A percentile compares a stretch with the other conserved stretches of the same genome.
These are phyloP conservation scores for Fusarium sp. DNA, from an alignment of 2,329 filamentous ascomycete species.

Conservation along the genomic window DNA sequence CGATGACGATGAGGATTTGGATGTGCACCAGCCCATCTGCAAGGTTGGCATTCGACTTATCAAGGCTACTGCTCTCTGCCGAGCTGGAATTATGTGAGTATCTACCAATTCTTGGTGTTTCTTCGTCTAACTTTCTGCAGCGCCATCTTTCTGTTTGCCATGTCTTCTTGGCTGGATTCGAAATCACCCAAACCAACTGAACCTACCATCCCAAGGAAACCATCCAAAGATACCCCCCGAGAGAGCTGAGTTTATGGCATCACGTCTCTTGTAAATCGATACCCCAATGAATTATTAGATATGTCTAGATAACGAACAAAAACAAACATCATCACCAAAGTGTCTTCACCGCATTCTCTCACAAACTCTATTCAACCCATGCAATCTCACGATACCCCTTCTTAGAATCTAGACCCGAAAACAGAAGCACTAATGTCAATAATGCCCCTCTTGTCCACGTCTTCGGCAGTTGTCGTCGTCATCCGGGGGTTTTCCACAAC, in stretches of 20 bases:
- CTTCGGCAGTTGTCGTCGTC: not conserved
- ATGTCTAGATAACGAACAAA: not conserved
- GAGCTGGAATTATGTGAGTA: slow-evolving; percentile 32
- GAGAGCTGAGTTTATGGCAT: not conserved
- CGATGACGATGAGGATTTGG: slow-evolving; percentile 20
- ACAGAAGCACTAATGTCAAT: not conserved
- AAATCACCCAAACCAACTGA: not conserved
- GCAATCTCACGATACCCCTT: not conserved
- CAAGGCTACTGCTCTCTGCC: slow-evolving; percentile 32
- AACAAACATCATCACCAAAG: not conserved
- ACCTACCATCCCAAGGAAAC: not conserved
- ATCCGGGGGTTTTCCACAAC: not conserved
- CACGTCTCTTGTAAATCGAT: not conserved
- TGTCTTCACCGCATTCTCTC: not conserved
- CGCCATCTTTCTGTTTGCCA: slow-evolving; percentile 31
- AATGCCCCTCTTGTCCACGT: not conserved
- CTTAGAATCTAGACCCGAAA: not conserved
- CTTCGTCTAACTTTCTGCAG: slow-evolving; percentile 12
- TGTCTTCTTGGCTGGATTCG: slow-evolving; percentile 31
- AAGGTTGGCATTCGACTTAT: slow-evolving; percentile 32
- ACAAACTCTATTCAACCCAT: not conserved
- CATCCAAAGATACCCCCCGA: not conserved
- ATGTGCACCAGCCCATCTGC: slow-evolving; percentile 32
- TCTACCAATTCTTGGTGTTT: too few species aligned
- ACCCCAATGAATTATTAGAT: not conserved